phyloP scores from a whole-genome alignment of 805 yeast genomes.

The Saccharomycopsis schoenii region DNA sequence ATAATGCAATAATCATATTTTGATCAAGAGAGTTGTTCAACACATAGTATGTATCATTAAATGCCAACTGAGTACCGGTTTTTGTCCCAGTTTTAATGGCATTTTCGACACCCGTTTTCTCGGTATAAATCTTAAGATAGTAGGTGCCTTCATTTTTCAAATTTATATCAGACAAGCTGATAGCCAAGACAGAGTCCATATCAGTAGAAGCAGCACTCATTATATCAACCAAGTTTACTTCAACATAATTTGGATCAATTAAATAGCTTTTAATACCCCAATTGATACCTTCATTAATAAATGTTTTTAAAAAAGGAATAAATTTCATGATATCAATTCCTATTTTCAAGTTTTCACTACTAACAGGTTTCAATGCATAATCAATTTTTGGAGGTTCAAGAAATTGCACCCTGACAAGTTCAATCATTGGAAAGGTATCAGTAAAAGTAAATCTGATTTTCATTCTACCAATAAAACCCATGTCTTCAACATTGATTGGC shows the following conservation, averaged over 20 bases:
- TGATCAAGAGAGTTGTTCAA: constrained; percentile 49
- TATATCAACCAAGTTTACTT: constrained; percentile 63
- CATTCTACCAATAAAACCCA: constrained; percentile 66
- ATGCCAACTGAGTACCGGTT: constrained; percentile 48
- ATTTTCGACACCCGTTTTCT: constrained; percentile 32
- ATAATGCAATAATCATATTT: constrained; percentile 31
- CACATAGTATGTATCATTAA: constrained; percentile 56
- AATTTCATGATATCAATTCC: constrained; percentile 80
- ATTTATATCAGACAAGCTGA: constrained; percentile 47
- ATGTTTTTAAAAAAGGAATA: constrained; percentile 67
- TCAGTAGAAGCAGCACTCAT: constrained; percentile 56
- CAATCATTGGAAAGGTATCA: constrained; percentile 68
- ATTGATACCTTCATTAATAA: constrained; percentile 62
- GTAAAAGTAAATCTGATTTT: constrained; percentile 46
- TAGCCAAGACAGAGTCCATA: constrained; percentile 59
- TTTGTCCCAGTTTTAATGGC: constrained; percentile 44
- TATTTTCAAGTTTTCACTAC: constrained; percentile 62
- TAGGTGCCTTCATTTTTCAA: constrained; percentile 45
- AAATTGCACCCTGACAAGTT: constrained; percentile 58
- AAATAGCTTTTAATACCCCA: constrained; percentile 65
- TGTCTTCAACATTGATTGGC: constrained; percentile 74
- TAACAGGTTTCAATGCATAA: constrained; percentile 75
- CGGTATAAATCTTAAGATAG: constrained; percentile 39
- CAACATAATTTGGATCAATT: constrained; percentile 74
- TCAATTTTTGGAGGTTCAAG: constrained; percentile 73